Evolutionary conservation across 1,139 yeast species (phyloP).

Genomic region (Pichia sp.): DNA sequence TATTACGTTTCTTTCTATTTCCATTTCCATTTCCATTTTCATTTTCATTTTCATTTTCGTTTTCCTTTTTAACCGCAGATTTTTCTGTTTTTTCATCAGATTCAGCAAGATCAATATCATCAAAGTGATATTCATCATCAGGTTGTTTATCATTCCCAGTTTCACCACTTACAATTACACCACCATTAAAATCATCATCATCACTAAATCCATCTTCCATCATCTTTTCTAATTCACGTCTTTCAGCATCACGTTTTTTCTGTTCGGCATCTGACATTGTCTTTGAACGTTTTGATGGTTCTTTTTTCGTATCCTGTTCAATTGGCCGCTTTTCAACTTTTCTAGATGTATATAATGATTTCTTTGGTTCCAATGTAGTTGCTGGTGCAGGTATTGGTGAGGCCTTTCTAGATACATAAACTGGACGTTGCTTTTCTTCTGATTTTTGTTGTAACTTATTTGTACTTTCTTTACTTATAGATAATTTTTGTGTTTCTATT

Average conservation of each 20-base stretch:
- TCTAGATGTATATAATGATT: constrained; percentile 10
- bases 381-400: constrained; percentile 11
- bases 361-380: constrained; percentile 6
- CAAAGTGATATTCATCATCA: constrained; percentile 1
- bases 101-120: constrained; percentile 15
- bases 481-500: no score
- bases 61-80: not conserved
- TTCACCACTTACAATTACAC: constrained; percentile 4
- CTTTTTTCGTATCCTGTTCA: not conserved
- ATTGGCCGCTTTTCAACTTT: constrained; percentile 1
- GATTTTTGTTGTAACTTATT: not conserved
- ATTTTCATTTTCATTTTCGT: not conserved
- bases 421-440: constrained; percentile 6
- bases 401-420: constrained; percentile 11
- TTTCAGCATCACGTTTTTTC: constrained; percentile 10
- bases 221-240: constrained; percentile 19
- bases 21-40: not conserved
- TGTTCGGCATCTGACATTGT: constrained; percentile 9
- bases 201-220: constrained; percentile 20
- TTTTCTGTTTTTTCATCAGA: not conserved
- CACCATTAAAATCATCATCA: constrained; percentile 11
- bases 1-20: not conserved
- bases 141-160: not conserved
- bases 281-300: constrained; percentile 17
- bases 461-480: not conserved